Conservation (phyloP, 495 filamentous ascomycete genomes). For the Tuber borchii region DNA sequence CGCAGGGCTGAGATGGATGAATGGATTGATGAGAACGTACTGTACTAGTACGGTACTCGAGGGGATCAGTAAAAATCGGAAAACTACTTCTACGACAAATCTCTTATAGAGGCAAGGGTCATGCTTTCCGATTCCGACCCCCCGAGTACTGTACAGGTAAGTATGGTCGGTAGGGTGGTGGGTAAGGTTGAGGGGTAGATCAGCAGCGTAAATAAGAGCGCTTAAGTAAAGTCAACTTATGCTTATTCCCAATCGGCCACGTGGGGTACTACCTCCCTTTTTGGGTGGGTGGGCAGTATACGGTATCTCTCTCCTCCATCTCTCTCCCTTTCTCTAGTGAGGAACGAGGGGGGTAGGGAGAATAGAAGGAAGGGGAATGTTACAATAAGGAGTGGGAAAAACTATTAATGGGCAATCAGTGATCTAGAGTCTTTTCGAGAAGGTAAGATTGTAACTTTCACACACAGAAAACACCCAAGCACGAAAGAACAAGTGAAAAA, state of each 20-base stretch:
- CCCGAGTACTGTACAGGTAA: neutral
- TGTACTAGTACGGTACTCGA: too few species aligned
- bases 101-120: too few species aligned
- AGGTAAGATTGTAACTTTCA: neutral
- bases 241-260: conserved; percentile 1
- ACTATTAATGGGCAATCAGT: neutral
- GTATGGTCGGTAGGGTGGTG: neutral
- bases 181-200: neutral
- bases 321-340: neutral
- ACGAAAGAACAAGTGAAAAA: neutral
- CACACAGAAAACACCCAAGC: neutral
- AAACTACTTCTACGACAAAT: too few species aligned
- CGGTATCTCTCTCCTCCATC: neutral
- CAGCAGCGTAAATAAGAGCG: neutral
- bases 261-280: neutral
- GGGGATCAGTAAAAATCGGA: too few species aligned
- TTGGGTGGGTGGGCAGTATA: neutral
- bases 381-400: neutral
- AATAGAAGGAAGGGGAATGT: neutral
- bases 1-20: neutral
- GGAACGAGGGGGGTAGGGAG: neutral
- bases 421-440: neutral
- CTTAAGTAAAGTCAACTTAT: conserved; percentile 1
- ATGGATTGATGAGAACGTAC: neutral
- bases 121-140: too few species aligned